These are phyloP conservation scores for Globisporangium carolinianum DNA, from an alignment of 352 stramenopile species.

Conservation along the genomic window DNA sequence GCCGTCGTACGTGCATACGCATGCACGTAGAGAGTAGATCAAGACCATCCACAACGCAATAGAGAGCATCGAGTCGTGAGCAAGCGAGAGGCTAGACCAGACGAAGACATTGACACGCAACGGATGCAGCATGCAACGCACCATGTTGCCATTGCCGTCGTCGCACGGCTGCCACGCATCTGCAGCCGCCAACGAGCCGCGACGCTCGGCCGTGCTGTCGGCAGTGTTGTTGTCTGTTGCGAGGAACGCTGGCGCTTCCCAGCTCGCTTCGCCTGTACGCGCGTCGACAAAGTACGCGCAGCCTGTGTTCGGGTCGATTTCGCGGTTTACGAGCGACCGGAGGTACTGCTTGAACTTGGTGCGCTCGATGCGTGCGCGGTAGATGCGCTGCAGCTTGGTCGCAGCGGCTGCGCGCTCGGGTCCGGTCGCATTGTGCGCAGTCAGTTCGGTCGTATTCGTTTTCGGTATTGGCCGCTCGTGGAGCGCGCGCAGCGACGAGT, in stretches of 20 bases:
- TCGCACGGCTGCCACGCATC: slow-evolving; percentile 52
- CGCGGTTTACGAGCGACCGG: slow-evolving; percentile 44
- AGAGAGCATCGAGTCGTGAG: too few species aligned
- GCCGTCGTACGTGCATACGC: too few species aligned
- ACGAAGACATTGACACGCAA: too few species aligned
- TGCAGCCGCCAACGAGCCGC: not conserved
- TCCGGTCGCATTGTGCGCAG: slow-evolving; percentile 51
- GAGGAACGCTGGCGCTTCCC: slow-evolving; percentile 32
- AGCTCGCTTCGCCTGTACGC: slow-evolving; percentile 53
- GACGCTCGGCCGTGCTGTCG: not conserved
- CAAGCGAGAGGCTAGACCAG: too few species aligned
- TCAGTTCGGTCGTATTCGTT: slow-evolving; percentile 20
- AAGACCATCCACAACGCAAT: too few species aligned
- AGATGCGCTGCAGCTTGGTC: slow-evolving; percentile 66
- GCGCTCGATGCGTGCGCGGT: slow-evolving; percentile 52
- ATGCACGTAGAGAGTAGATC: too few species aligned
- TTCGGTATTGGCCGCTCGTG: slow-evolving; percentile 19
- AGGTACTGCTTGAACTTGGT: slow-evolving; percentile 54
- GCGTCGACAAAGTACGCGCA: slow-evolving; percentile 56
- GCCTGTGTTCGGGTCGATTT: slow-evolving; percentile 33
- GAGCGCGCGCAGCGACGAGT: slow-evolving; percentile 33
- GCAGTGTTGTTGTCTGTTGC: slow-evolving; percentile 6
- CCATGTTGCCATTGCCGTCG: slow-evolving; percentile 56
- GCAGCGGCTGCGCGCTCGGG: slow-evolving; percentile 48
- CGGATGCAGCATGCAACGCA: slow-evolving; percentile 9